Percentiles rank a stretch among this genome's conserved stretches.
These are phyloP conservation scores for Cucumis sativus DNA, from an alignment of 306 rosid genomes.

Conservation along the genomic window DNA sequence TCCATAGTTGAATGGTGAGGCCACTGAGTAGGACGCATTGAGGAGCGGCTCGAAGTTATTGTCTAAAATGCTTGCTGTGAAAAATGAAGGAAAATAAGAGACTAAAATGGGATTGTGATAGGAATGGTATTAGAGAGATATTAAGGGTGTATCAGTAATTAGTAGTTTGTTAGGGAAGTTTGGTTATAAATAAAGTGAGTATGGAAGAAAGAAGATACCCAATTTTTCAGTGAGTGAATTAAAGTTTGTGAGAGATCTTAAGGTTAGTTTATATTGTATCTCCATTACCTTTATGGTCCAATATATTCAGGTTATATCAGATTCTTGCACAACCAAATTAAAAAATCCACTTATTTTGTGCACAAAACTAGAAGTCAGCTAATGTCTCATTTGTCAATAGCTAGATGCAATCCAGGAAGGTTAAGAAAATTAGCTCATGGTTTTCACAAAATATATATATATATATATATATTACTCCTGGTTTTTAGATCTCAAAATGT, in stretches of 20 bases:
- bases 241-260: too few relatives aligned
- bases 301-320: too few relatives aligned
- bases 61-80: conserved; percentile 46
- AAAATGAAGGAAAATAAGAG: conserved; percentile 2
- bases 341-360: neutral
- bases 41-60: conserved; percentile 38
- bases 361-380: neutral
- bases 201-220: too few relatives aligned
- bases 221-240: too few relatives aligned
- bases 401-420: neutral
- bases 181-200: too few relatives aligned
- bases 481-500: neutral
- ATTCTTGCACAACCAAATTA: neutral
- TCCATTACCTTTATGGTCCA: too few relatives aligned
- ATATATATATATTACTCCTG: too few relatives aligned
- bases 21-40: conserved; percentile 35
- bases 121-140: too few relatives aligned
- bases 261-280: too few relatives aligned
- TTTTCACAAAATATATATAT: too few relatives aligned
- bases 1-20: conserved; percentile 79
- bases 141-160: too few relatives aligned
- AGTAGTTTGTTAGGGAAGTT: too few relatives aligned
- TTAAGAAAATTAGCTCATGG: neutral
- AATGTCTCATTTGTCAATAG: neutral
- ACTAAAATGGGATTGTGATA: neutral